Evolutionary conservation across 805 yeast species (phyloP).

Genomic region (Candida quercuum): DNA sequence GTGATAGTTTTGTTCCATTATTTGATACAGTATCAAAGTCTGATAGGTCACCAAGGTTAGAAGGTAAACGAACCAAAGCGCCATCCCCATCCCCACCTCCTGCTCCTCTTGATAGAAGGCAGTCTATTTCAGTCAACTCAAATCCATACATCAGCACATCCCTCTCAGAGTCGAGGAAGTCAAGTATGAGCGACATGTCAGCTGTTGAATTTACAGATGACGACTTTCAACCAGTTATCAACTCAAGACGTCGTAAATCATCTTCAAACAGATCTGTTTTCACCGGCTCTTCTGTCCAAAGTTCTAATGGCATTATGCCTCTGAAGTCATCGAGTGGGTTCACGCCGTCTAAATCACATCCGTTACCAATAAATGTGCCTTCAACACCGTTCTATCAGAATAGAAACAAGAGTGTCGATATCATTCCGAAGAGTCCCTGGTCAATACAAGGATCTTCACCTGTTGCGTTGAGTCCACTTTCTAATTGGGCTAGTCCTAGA

Average conservation of each 20-base stretch:
- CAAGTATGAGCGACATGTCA: constrained; percentile 14
- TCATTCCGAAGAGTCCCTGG: constrained; percentile 3
- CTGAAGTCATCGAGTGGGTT: background rate
- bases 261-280: constrained; percentile 20
- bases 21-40: constrained; percentile 25
- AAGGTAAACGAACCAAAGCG: constrained; percentile 9
- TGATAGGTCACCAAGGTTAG: constrained; percentile 14
- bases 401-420: background rate
- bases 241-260: constrained; percentile 26
- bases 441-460: constrained; percentile 8
- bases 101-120: constrained; percentile 2
- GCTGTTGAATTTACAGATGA: constrained; percentile 26
- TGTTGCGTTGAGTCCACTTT: constrained; percentile 5
- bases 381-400: background rate
- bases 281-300: background rate
- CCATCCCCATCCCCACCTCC: constrained; percentile 6
- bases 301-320: background rate
- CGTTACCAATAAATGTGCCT: constrained; percentile 2
- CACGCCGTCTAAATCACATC: constrained; percentile 2
- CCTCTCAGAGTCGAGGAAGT: constrained; percentile 6
- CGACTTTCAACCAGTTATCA: constrained; percentile 30
- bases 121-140: constrained; percentile 5
- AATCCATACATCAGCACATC: too few species aligned
- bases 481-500: constrained; percentile 8
- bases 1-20: constrained; percentile 30